Percentiles rank a stretch among this genome's conserved stretches.
These are phyloP conservation scores for Syzygium aromaticum DNA, from an alignment of 345 rosid species.

Conservation along the genomic window DNA sequence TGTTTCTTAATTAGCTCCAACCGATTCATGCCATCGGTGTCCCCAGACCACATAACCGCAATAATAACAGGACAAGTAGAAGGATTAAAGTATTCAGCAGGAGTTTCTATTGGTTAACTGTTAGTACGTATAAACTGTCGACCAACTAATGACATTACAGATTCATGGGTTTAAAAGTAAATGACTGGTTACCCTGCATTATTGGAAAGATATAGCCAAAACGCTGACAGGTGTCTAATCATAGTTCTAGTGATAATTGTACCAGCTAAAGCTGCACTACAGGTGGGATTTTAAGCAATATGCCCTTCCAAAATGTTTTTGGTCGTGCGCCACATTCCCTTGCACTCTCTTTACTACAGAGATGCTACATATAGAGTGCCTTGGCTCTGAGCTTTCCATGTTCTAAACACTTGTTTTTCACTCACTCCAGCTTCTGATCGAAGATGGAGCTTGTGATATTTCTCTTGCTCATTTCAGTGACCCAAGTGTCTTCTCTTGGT, in stretches of 20 bases:
- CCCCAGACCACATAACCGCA: background rate
- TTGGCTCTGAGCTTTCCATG: background rate
- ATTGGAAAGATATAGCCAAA: background rate
- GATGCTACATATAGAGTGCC: background rate
- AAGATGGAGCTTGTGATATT: slow-evolving; percentile 12
- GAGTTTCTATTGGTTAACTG: background rate
- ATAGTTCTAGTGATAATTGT: background rate
- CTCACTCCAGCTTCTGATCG: background rate
- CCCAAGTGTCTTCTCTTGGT: slow-evolving; percentile 15
- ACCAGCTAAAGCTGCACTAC: background rate
- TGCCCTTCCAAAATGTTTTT: background rate
- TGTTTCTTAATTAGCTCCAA: background rate
- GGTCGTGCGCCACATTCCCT: background rate
- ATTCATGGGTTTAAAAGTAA: background rate
- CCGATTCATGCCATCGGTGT: background rate
- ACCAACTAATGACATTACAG: background rate
- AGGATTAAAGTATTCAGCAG: background rate
- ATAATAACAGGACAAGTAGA: background rate
- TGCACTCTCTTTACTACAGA: background rate
- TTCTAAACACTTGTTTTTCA: background rate
- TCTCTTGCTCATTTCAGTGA: slow-evolving; percentile 3
- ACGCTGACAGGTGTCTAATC: background rate
- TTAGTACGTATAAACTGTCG: background rate
- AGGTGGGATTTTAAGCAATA: background rate
- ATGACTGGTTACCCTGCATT: background rate